Base-by-base conservation (phyloP, 495 filamentous ascomycete genomes). In the Hyaloscypha variabilis region DNA sequence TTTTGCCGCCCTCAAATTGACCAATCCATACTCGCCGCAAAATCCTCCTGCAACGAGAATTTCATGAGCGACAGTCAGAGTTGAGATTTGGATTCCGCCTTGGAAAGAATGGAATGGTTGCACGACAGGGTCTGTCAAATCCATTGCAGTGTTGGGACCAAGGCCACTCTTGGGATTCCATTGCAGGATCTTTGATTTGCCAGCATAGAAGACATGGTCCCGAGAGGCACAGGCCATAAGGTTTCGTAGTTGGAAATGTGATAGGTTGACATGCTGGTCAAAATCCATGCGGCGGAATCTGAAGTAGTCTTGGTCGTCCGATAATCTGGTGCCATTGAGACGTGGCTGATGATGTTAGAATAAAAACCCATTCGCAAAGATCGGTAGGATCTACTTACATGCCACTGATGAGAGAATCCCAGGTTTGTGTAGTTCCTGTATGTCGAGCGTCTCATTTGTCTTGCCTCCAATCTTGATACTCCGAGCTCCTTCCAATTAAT, bases 221-320 rank as follows among this genome's bases (percentile, higher is more conserved):
- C 88, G 88, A 11, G 90, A 90, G 21, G 87, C 84, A 56, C 87
- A 84, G 2, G 88, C 88, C 64, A 98, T 81, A 1, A 95, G 76
- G 73, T 97, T 94, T 55, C 94, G 91, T 19, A 97, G 84, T 70
- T 98, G 94, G 69, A 96, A 97, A 75, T 97, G 94, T 39, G 90
- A 79, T 26, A 94, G 77, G 29, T 83, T 82, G 23, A 91, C 83
- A 50, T 86, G 82, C 29, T 84, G 82, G 39, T 79, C 76, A 3
- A 90, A 86, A 63, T 90, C 83, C 86, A 93, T 92, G 29, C 85
- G 81, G 23, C 85, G 84, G 67, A 90, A 95, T 19, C 82, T 79
- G 76, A 92, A 94, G 73, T 83, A 92, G 65, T 81, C 83, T 29
- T 83, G 82, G 8, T 72, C 76, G 49, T 79, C 77, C 2, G 75